Evolutionary conservation across 1,284 basidiomycete genomes (phyloP).

Genomic region (Cryptococcus neoformans): DNA sequence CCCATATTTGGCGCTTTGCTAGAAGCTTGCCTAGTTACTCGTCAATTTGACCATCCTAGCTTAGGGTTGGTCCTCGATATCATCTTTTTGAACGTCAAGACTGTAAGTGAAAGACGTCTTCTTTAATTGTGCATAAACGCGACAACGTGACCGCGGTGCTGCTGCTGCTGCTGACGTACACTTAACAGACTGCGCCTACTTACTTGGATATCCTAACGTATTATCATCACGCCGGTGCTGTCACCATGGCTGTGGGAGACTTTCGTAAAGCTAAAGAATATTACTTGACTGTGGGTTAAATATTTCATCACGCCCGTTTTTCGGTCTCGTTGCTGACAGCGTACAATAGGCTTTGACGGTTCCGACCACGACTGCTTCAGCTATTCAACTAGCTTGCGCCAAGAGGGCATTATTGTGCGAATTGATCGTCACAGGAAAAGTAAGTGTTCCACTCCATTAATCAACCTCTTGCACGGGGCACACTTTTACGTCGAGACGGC

Average conservation of each 20-base stretch:
- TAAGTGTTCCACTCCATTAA: conserved; percentile 3
- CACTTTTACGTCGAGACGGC: not conserved
- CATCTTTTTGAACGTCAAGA: conserved; percentile 21
- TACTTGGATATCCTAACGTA: conserved; percentile 42
- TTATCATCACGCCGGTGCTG: conserved; percentile 42
- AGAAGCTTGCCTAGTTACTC: conserved; percentile 25
- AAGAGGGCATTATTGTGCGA: conserved; percentile 45
- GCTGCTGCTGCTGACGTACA: not conserved
- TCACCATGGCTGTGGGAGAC: conserved; percentile 23
- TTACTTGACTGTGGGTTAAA: conserved; percentile 29
- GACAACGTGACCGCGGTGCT: not conserved
- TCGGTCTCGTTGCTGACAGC: not conserved
- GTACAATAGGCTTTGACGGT: conserved; percentile 30
- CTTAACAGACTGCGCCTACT: conserved; percentile 12
- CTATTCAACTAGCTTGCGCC: conserved; percentile 37
- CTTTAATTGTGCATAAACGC: no score
- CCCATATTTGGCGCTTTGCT: conserved; percentile 34
- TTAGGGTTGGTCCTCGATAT: conserved; percentile 8
- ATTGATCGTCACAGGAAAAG: conserved; percentile 34
- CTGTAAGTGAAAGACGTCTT: conserved; percentile 17
- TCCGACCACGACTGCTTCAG: conserved; percentile 32
- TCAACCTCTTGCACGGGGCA: not conserved
- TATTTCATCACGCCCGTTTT: not conserved
- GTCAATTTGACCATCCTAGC: conserved; percentile 16
- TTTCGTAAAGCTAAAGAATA: conserved; percentile 27